Percentiles rank a stretch among this genome's conserved stretches.
These are phyloP conservation scores for Pythium monospermum DNA, from an alignment of 352 stramenopile species.

Conservation along the genomic window DNA sequence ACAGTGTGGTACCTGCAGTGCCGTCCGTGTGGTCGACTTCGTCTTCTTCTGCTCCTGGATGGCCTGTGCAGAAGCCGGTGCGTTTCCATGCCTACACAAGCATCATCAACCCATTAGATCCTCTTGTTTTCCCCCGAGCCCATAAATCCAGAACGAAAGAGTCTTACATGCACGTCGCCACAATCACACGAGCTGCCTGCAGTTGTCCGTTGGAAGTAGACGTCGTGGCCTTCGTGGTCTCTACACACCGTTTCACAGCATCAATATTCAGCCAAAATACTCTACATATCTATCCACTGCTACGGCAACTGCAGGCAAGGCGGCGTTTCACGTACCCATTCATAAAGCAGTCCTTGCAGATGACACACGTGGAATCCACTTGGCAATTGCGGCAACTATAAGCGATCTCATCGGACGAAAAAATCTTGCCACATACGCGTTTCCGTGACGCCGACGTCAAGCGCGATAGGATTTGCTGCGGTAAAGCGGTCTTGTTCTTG, in stretches of 20 bases:
- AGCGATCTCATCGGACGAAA: constrained; percentile 79
- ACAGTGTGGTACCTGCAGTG: not conserved
- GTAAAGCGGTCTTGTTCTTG: constrained; percentile 43
- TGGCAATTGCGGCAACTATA: constrained; percentile 88
- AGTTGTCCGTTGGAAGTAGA: constrained; percentile 85
- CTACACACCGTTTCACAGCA: constrained; percentile 11
- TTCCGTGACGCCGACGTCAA: constrained; percentile 57
- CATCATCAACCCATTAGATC: not conserved
- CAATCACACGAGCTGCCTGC: constrained; percentile 85
- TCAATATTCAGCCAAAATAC: not conserved
- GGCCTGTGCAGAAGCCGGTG: constrained; percentile 72
- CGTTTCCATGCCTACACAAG: constrained; percentile 62
- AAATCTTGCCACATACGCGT: constrained; percentile 80
- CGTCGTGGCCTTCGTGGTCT: constrained; percentile 73
- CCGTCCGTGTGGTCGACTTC: constrained; percentile 6
- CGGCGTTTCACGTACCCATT: constrained; percentile 39
- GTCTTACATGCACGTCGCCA: constrained; percentile 72
- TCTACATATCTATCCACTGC: too few relatives aligned
- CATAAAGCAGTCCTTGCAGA: constrained; percentile 84
- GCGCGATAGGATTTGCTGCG: constrained; percentile 58
- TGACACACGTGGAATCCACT: constrained; percentile 79
- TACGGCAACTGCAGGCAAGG: too few relatives aligned
- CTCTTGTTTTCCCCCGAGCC: not conserved
- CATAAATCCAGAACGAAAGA: too few relatives aligned
- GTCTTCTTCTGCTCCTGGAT: constrained; percentile 48